Base-by-base conservation (phyloP, 1,284 basidiomycete species). In the Anthracocystis walkeri region DNA sequence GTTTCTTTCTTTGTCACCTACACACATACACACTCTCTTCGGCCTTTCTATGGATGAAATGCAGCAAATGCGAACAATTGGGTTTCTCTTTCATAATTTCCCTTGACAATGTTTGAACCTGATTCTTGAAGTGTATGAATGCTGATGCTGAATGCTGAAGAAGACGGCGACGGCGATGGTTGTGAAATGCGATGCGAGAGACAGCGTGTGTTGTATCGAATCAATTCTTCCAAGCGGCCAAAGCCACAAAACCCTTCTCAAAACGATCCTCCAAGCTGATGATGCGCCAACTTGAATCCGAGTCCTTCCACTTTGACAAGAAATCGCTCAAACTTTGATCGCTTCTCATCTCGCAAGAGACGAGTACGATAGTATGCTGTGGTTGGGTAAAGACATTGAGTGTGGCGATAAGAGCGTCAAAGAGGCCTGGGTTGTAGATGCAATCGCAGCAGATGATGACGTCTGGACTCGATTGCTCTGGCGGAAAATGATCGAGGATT, bases 391-490 rank as follows among this genome's bases (percentile, higher is more conserved):
- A 75, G 3, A 77, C 52, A 35, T 75, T 64, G 31, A 84, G 49
- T 0, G 82, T 79, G 12, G 72, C 65, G 12, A 84, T 49, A 4
- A 84, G 66, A 14, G 82, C 67, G 2, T 59, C 41, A 44, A 84
- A 82, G 11, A 84, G 63, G 6, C 58, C 54, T 3, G 82, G 81
- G 38, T 83, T 84, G 69, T 78, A 83, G 60, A 83, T 76, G 67
- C 78, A 80, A 49, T 83, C 80, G 48, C 76, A 62, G 54, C 78
- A 78, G 38, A 82, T 31, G 41, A 82, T 65, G 20, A 80, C 23
- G n/a, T 79, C 77, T 5, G 66, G 66, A 25, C 20, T n/a, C 2
- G 38, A 3, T 7, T 49, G 45, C 18, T 10, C 4, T 31, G 31
- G 16, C 18, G 20, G 56, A 29, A 75, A 41, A 8, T 66, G 72